Conservation (phyloP, 2,329 filamentous ascomycete species). For the Pochonia chlamydosporia region DNA sequence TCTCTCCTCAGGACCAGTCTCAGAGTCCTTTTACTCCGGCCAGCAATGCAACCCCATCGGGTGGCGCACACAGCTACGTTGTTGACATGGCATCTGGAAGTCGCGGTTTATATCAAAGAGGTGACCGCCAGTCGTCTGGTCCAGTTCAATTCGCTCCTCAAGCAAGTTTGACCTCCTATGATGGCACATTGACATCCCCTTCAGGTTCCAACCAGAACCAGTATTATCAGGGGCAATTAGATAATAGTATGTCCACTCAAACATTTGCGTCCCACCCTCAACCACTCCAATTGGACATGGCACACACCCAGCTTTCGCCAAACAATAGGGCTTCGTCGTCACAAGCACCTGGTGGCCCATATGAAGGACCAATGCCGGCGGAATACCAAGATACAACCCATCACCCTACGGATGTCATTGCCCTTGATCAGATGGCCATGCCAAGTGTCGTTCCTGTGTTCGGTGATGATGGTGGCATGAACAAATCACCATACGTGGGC, state of each 20-base stretch:
- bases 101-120: conserved; percentile 2
- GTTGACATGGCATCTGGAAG: conserved; percentile 3
- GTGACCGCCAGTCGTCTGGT: conserved; percentile 20
- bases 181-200: background rate
- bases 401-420: conserved; percentile 48
- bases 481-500: conserved; percentile 76
- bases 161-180: background rate
- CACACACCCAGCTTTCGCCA: conserved; percentile 50
- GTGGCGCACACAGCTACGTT: background rate
- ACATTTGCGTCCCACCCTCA: conserved; percentile 55
- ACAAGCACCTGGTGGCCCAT: conserved; percentile 31
- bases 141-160: conserved; percentile 26
- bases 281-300: conserved; percentile 57
- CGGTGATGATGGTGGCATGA: conserved; percentile 69
- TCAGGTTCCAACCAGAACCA: conserved; percentile 15
- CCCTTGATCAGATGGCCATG: conserved; percentile 57
- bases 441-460: conserved; percentile 78
- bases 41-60: conserved; percentile 25
- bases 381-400: conserved; percentile 42
- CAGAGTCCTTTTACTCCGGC: conserved; percentile 43
- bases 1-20: conserved; percentile 38
- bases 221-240: conserved; percentile 41
- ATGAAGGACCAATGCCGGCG: conserved; percentile 28
- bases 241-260: conserved; percentile 38
- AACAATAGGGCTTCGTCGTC: conserved; percentile 18